These are phyloP conservation scores for Phytophthora cactorum DNA, from an alignment of 352 stramenopile genomes.

Conservation along the genomic window DNA sequence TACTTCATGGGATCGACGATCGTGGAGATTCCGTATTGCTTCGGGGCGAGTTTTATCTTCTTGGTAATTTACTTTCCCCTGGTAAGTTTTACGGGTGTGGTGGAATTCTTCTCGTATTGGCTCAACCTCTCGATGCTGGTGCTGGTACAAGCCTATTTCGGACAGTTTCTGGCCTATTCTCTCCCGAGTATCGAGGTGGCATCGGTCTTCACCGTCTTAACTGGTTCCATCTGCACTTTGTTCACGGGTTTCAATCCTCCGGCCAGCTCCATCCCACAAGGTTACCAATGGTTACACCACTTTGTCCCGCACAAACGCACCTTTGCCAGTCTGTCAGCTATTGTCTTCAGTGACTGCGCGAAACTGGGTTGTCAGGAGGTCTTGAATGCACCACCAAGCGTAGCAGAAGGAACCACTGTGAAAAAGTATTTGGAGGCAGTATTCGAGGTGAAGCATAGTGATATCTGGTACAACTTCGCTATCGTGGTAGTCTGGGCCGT, in stretches of 20 bases:
- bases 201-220: conserved; percentile 35
- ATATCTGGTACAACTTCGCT: conserved; percentile 28
- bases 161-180: conserved; percentile 45
- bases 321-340: conserved; percentile 33
- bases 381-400: conserved; percentile 21
- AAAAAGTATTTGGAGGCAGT: conserved; percentile 40
- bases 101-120: conserved; percentile 47
- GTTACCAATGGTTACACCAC: conserved; percentile 40
- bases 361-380: conserved; percentile 24
- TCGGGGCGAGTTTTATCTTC: conserved; percentile 19
- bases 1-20: conserved; percentile 21
- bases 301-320: conserved; percentile 33
- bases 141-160: conserved; percentile 54
- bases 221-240: conserved; percentile 42
- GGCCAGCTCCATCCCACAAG: conserved; percentile 28
- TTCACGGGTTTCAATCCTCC: conserved; percentile 52
- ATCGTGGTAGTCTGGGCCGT: conserved; percentile 31
- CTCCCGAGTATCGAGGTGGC: conserved; percentile 42
- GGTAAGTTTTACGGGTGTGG: conserved; percentile 12
- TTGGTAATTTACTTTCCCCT: conserved; percentile 21
- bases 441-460: conserved; percentile 37
- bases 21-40: conserved; percentile 27
- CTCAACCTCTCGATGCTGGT: conserved; percentile 46
- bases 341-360: conserved; percentile 34
- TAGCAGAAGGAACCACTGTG: conserved; percentile 30